Conservation (phyloP, 2,329 filamentous ascomycete species). For the Periconia sp. region DNA sequence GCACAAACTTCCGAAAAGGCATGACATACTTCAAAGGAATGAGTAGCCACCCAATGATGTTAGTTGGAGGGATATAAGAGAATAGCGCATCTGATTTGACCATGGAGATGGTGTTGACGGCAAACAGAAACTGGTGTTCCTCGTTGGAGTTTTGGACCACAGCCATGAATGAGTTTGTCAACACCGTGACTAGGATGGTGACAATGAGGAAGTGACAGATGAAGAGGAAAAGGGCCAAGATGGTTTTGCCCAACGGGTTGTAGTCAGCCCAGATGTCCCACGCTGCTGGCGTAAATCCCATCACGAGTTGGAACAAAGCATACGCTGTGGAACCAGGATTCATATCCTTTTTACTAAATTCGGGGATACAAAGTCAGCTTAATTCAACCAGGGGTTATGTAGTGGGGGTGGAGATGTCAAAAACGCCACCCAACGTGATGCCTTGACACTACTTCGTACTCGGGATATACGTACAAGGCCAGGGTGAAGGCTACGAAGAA, state of each 20-base stretch:
- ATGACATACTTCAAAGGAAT: slow-evolving; percentile 81
- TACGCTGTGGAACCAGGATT: slow-evolving; percentile 78
- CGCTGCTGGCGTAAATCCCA: slow-evolving; percentile 93
- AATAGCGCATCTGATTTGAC: slow-evolving; percentile 97
- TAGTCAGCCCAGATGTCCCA: slow-evolving; percentile 88
- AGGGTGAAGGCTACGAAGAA: slow-evolving; percentile 95
- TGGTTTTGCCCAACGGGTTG: slow-evolving; percentile 72
- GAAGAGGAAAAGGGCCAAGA: slow-evolving; percentile 82
- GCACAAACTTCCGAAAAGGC: slow-evolving; percentile 78
- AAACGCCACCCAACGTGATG: neutral
- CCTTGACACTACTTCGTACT: neutral
- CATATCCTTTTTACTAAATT: slow-evolving; percentile 57
- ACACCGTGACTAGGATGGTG: slow-evolving; percentile 91
- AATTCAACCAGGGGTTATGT: neutral
- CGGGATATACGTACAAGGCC: slow-evolving; percentile 55
- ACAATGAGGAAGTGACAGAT: slow-evolving; percentile 95
- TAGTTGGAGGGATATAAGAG: slow-evolving; percentile 88
- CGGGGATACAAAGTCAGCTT: neutral
- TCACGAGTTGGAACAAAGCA: slow-evolving; percentile 87
- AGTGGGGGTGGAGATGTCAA: neutral
- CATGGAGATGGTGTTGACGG: slow-evolving; percentile 96
- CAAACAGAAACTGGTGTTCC: slow-evolving; percentile 90
- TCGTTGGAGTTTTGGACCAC: slow-evolving; percentile 92
- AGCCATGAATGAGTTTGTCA: slow-evolving; percentile 94
- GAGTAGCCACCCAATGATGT: slow-evolving; percentile 86